Conservation (phyloP, 257 asterid species). For the Solanum ossicruentum region DNA sequence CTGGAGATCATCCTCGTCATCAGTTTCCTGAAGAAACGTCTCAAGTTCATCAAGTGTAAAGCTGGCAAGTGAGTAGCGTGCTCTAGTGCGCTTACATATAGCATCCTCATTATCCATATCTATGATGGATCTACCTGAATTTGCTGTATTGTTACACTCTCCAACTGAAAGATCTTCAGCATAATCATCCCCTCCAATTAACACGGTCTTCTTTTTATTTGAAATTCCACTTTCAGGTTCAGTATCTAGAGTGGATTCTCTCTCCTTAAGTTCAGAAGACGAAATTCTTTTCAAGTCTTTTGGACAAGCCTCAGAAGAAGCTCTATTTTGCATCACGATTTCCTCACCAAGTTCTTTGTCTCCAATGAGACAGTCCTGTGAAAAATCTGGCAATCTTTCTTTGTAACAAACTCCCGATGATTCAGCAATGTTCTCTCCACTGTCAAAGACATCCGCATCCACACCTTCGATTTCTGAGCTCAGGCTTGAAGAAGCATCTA, state of each 20-base stretch:
- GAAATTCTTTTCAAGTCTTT: conserved; percentile 2
- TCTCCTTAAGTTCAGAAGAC: conserved; percentile 2
- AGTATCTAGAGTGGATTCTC: conserved; percentile 13
- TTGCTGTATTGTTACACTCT: conserved; percentile 11
- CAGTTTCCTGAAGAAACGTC: conserved; percentile 96
- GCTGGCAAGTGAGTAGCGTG: conserved; percentile 90
- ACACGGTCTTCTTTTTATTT: conserved; percentile 22
- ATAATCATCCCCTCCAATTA: conserved; percentile 12
- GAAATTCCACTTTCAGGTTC: conserved; percentile 24
- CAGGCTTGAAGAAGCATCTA: conserved; percentile 82
- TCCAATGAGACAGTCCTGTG: conserved; percentile 23
- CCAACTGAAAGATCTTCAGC: conserved; percentile 4
- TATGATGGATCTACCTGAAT: conserved; percentile 19
- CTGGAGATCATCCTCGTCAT: conserved; percentile 89
- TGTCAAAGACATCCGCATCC: conserved; percentile 55
- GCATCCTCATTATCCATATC: conserved; percentile 64
- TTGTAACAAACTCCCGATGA: conserved; percentile 6
- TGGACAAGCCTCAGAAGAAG: conserved; percentile 20
- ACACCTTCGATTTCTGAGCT: conserved; percentile 83
- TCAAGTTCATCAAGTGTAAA: conserved; percentile 94
- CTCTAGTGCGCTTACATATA: conserved; percentile 92
- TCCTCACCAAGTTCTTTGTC: conserved; percentile 49
- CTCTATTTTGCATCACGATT: conserved; percentile 27
- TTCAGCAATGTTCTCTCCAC: conserved; percentile 22
- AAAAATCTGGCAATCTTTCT: conserved; percentile 6